Evolutionary conservation across 768 basidiomycete genomes (phyloP).

Genomic region (Mycena sanguinolenta): DNA sequence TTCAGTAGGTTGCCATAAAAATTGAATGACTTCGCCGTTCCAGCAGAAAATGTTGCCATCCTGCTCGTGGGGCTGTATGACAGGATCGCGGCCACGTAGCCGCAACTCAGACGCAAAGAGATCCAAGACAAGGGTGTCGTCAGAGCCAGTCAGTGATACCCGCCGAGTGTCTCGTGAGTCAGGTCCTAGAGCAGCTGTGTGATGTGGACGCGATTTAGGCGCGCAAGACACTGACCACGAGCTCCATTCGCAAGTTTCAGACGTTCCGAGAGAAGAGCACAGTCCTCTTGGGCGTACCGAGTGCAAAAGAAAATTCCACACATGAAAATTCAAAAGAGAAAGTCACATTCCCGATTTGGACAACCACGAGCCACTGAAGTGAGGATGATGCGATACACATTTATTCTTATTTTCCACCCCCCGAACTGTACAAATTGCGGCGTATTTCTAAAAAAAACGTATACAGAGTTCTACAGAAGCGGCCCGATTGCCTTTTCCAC

Average conservation of each 20-base stretch:
- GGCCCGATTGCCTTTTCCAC: slow-evolving; percentile 25
- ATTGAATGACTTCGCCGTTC: slow-evolving; percentile 81
- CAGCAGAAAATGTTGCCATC: slow-evolving; percentile 79
- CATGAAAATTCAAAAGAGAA: slow-evolving; percentile 56
- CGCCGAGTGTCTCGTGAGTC: slow-evolving; percentile 64
- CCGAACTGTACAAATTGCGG: slow-evolving; percentile 29
- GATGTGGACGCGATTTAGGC: slow-evolving; percentile 16
- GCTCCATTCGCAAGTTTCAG: slow-evolving; percentile 65
- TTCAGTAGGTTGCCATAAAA: background rate
- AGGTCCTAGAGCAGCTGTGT: slow-evolving; percentile 62
- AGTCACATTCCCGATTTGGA: slow-evolving; percentile 29
- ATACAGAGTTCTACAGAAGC: slow-evolving; percentile 26
- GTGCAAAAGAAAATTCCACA: slow-evolving; percentile 78
- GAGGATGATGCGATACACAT: background rate
- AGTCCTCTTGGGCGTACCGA: slow-evolving; percentile 37
- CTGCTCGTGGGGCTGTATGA: slow-evolving; percentile 78
- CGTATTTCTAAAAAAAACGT: slow-evolving; percentile 32
- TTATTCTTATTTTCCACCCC: slow-evolving; percentile 18
- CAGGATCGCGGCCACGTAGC: slow-evolving; percentile 69
- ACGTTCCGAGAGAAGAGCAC: slow-evolving; percentile 43
- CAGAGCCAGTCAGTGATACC: slow-evolving; percentile 36
- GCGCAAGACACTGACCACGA: slow-evolving; percentile 61
- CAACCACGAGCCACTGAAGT: background rate
- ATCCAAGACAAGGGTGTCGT: slow-evolving; percentile 46
- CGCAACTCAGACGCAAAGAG: slow-evolving; percentile 85